Base-by-base conservation (phyloP, 768 basidiomycete species). In the Saitozyma podzolica region DNA sequence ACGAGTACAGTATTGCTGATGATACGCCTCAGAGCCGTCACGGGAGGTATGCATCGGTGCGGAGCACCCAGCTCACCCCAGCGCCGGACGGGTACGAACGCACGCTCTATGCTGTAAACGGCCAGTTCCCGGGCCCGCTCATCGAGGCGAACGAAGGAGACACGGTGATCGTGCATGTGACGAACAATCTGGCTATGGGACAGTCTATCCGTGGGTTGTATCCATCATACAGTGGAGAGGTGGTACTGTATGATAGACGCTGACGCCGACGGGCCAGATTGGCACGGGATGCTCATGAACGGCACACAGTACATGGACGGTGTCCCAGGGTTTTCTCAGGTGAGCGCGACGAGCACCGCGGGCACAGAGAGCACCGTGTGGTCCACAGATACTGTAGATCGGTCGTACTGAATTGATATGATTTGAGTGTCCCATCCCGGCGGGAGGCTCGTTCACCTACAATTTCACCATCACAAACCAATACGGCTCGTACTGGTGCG, bases 71-170 rank as follows among this genome's bases (percentile, higher is more conserved):
- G 17, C 40, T 54, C 50, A 53, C 48, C 14, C 41, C 59, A 49
- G 68, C 62, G 11, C 70, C 70, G 3, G 70, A 72, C 65, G 70
- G 70, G 11, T 68, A 59, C 29, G 39, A 50, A 19, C 51, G 70
- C 45, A 62, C 61, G 45, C 50, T 72, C 10, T 68, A 57, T 50
- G 60, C 58, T 16, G 62, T 72, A 40, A 72, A 72, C 53, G 59
- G 59, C 6, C 47, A 62, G 29, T 72, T 63, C 42, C 70, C 70
- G 13, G 70, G 61, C 72, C 74, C 10, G 51, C 72, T 16, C 29
- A 70, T 74, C 50, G 70, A 76, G 60, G 69, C 58, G 6, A 76
- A 76, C 54, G 64, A 61, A 17, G 74, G 74, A 6, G 74, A 76
- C 52, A 69, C 65, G 7, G 58, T 76, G 51, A 17, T 63, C 9